These are phyloP conservation scores for Venturiaceae sp. DNA, from an alignment of 2,329 filamentous ascomycete species.

Conservation along the genomic window DNA sequence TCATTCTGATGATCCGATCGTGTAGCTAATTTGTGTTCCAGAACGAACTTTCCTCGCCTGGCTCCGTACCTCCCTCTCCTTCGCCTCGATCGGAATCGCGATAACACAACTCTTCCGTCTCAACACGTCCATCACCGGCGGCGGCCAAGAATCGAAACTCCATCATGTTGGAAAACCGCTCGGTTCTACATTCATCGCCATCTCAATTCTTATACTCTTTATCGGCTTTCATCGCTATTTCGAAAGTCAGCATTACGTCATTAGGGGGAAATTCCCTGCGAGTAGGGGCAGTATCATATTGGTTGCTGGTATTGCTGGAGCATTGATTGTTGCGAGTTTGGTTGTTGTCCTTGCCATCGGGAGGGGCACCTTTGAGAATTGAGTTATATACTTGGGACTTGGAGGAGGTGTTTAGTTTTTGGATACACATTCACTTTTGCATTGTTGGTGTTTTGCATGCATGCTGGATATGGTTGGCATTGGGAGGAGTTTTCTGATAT, in stretches of 20 bases:
- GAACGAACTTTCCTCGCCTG: slow-evolving; percentile 80
- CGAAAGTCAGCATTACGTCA: slow-evolving; percentile 69
- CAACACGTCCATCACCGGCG: slow-evolving; percentile 49
- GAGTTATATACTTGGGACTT: too few species aligned
- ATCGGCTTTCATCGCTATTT: slow-evolving; percentile 73
- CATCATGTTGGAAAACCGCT: slow-evolving; percentile 62
- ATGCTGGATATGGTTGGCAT: neutral
- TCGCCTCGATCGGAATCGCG: slow-evolving; percentile 74
- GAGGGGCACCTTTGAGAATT: slow-evolving; percentile 32
- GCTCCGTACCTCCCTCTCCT: slow-evolving; percentile 72
- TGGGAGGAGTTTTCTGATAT: too few species aligned
- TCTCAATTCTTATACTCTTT: slow-evolving; percentile 64
- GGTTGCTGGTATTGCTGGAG: slow-evolving; percentile 53
- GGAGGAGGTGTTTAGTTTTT: too few species aligned
- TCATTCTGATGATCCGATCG: slow-evolving; percentile 9
- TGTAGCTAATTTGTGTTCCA: slow-evolving; percentile 22
- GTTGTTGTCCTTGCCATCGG: slow-evolving; percentile 50
- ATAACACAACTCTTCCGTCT: slow-evolving; percentile 79
- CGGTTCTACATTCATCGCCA: slow-evolving; percentile 65
- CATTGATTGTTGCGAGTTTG: slow-evolving; percentile 48
- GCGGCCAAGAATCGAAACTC: slow-evolving; percentile 15
- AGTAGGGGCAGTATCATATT: slow-evolving; percentile 65
- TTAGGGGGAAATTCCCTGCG: slow-evolving; percentile 70
- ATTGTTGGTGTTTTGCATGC: neutral
- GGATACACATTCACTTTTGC: neutral